phyloP scores from a whole-genome alignment of 2,329 filamentous ascomycete species.

The Alternaria ethzedia region DNA sequence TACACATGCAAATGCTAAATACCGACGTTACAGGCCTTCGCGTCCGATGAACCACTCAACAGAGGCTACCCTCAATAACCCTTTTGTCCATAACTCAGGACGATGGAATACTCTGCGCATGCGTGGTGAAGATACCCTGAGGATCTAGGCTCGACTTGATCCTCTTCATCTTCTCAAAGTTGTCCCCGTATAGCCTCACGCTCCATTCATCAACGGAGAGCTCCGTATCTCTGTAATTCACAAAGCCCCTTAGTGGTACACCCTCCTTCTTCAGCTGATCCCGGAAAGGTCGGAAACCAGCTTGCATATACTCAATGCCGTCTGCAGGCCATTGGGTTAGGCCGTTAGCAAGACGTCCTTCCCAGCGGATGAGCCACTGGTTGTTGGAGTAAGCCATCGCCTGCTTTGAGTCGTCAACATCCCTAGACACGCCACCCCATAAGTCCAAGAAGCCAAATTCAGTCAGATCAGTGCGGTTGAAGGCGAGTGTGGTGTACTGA shows the following conservation, averaged over 20 bases:
- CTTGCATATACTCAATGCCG: conserved; percentile 25
- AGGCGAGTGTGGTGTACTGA: conserved; percentile 10
- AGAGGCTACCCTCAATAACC: no score
- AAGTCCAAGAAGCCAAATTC: conserved; percentile 25
- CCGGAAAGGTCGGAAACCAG: conserved; percentile 20
- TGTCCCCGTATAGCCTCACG: conserved; percentile 21
- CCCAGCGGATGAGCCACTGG: conserved; percentile 31
- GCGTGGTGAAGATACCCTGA: conserved; percentile 17
- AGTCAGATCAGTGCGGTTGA: conserved; percentile 24
- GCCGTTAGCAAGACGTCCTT: conserved; percentile 14
- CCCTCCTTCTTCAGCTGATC: conserved; percentile 17
- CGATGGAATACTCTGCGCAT: conserved; percentile 5
- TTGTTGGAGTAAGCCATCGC: conserved; percentile 24
- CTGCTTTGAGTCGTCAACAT: conserved; percentile 20
- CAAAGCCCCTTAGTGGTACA: conserved; percentile 21
- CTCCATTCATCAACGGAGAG: conserved; percentile 22
- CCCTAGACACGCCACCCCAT: conserved; percentile 23
- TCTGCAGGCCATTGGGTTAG: conserved; percentile 21
- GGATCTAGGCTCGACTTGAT: conserved; percentile 23
- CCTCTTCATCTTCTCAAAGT: conserved; percentile 22
- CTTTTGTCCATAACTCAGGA: not conserved
- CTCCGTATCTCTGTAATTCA: conserved; percentile 27
- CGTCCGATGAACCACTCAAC: not conserved
- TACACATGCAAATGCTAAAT: no score
- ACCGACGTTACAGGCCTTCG: no score